Conservation (phyloP, 2,329 filamentous ascomycete species). For the Ophiocordyceps camponoti-leonardi region DNA sequence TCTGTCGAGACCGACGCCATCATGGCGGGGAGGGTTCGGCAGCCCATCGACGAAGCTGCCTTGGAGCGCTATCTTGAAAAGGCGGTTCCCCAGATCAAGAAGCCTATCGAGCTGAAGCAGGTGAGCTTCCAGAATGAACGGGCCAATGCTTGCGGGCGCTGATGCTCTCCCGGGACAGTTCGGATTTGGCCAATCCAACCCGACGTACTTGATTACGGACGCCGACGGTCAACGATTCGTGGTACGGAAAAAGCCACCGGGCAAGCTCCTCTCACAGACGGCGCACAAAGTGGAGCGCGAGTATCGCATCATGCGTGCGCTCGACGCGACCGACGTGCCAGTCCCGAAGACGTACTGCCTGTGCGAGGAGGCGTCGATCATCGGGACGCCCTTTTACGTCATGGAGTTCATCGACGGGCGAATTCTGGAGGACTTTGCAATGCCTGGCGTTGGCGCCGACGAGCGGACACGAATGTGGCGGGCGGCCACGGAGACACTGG, state of each 20-base stretch:
- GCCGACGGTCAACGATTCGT: conserved; percentile 58
- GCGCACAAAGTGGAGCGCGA: conserved; percentile 96
- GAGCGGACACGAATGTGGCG: conserved; percentile 73
- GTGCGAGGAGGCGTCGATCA: conserved; percentile 63
- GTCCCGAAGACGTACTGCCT: conserved; percentile 71
- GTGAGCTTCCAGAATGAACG: conserved; percentile 25
- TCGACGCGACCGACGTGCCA: conserved; percentile 63
- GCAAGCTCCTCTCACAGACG: conserved; percentile 77
- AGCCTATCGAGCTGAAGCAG: conserved; percentile 78
- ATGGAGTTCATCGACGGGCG: conserved; percentile 93
- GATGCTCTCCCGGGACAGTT: conserved; percentile 39
- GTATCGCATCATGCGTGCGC: conserved; percentile 74
- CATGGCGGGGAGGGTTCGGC: conserved; percentile 78
- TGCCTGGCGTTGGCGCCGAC: conserved; percentile 51
- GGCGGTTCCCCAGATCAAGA: conserved; percentile 69
- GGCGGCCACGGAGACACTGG: conserved; percentile 67
- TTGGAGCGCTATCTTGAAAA: conserved; percentile 62
- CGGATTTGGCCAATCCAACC: conserved; percentile 93
- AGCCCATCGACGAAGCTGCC: conserved; percentile 70
- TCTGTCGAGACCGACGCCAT: neutral
- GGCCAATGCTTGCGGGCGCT: neutral
- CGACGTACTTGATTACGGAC: conserved; percentile 80
- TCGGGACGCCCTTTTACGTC: conserved; percentile 90
- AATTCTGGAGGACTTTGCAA: conserved; percentile 76
- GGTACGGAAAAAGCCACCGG: conserved; percentile 95